A percentile compares a stretch with the other conserved stretches of the same genome.
Evolutionary conservation across 23 red algal genomes (phyloP).

Genomic region (Gracilaria caudata): DNA sequence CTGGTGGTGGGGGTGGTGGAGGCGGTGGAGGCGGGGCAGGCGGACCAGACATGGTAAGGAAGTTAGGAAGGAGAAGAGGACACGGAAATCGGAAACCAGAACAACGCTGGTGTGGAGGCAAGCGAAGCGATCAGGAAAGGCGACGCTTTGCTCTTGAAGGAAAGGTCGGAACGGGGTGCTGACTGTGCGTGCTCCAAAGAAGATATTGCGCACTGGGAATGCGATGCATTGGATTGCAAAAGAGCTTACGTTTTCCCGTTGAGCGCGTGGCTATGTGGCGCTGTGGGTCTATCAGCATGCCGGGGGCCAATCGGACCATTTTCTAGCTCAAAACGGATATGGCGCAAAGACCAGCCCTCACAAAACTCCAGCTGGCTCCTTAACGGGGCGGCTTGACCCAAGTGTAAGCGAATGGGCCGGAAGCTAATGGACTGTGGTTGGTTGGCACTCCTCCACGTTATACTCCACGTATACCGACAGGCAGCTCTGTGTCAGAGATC

Average conservation of each 20-base stretch:
- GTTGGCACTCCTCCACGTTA: background rate
- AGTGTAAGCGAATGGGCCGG: conserved; percentile 9
- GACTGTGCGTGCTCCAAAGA: background rate
- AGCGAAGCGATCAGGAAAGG: background rate
- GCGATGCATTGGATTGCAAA: conserved; percentile 9
- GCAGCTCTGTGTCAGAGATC: background rate
- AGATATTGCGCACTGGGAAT: background rate
- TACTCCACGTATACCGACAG: background rate
- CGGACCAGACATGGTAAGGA: conserved; percentile 48
- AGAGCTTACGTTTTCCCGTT: conserved; percentile 22
- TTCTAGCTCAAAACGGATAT: background rate
- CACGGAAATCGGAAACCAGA: background rate
- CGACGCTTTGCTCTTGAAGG: background rate
- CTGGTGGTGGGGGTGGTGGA: conserved; percentile 83
- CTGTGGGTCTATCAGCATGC: background rate
- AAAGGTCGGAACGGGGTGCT: background rate
- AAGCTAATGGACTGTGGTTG: background rate
- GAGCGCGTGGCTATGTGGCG: background rate
- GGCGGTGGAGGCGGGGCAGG: conserved; percentile 87
- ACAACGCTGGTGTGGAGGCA: background rate
- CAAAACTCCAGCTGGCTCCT: background rate
- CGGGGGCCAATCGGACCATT: background rate
- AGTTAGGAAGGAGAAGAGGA: conserved; percentile 9
- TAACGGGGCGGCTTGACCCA: background rate
- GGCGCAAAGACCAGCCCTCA: background rate